These are phyloP conservation scores for Diphasiastrum complanatum DNA, from an alignment of 83 land plant genomes.

Conservation along the genomic window DNA sequence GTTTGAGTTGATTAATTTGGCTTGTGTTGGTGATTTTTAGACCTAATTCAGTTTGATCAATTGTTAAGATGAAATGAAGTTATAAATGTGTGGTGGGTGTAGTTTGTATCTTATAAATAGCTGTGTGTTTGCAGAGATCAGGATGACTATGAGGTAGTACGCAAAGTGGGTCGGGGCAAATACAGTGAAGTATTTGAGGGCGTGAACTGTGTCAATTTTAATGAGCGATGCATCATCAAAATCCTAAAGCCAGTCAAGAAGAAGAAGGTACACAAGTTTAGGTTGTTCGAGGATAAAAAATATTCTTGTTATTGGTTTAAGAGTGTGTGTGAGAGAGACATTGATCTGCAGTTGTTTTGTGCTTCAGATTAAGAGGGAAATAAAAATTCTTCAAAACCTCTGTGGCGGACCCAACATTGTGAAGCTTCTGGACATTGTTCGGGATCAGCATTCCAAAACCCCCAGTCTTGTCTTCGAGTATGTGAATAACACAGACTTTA, in stretches of 20 bases:
- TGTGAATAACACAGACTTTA: conserved; percentile 62
- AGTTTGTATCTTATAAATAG: background rate
- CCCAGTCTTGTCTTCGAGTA: conserved; percentile 52
- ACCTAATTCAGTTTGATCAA: too few species aligned
- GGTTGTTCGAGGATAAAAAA: background rate
- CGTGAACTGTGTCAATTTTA: conserved; percentile 23
- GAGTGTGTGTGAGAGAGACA: background rate
- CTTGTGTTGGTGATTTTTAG: background rate
- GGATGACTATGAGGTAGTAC: conserved; percentile 68
- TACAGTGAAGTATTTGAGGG: conserved; percentile 63
- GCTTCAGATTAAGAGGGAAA: conserved; percentile 71
- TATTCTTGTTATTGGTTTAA: background rate
- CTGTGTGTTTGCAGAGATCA: conserved; percentile 45
- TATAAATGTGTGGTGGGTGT: too few species aligned
- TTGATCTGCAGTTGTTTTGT: background rate
- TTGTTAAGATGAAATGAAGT: too few species aligned
- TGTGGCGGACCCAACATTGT: conserved; percentile 56
- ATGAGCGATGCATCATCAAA: conserved; percentile 50
- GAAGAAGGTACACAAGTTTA: conserved; percentile 34
- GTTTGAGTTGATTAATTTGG: background rate
- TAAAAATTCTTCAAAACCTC: conserved; percentile 65
- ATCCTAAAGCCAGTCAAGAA: conserved; percentile 58
- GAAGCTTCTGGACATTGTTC: conserved; percentile 48
- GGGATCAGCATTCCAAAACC: conserved; percentile 52
- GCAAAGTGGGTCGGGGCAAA: conserved; percentile 69